Conservation (phyloP, 345 rosid species). For the Euphorbia tirucalli region DNA sequence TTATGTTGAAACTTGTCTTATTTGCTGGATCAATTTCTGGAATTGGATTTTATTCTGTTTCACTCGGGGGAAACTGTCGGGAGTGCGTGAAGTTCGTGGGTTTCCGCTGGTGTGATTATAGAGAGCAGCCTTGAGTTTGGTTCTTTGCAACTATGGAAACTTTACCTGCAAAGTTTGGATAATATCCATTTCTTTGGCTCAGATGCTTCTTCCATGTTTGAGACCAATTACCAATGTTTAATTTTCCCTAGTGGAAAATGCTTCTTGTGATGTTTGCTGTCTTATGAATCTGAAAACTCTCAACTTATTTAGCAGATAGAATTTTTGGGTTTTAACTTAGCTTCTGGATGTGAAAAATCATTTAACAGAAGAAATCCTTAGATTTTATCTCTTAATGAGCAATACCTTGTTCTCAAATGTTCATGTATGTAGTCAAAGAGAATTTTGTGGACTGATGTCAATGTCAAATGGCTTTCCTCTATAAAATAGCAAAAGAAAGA, state of each 20-base stretch:
- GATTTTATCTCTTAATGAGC: too few species aligned
- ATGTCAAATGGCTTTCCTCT: neutral
- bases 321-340: neutral
- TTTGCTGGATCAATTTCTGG: neutral
- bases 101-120: neutral
- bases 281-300: neutral
- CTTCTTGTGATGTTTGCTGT: neutral
- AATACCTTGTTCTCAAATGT: neutral
- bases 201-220: neutral
- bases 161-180: neutral
- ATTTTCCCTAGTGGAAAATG: neutral
- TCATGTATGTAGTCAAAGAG: neutral
- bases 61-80: neutral
- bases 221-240: constrained; percentile 3
- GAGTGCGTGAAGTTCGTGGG: neutral
- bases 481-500: neutral
- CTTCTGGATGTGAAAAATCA: too few species aligned
- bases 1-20: neutral
- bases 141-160: neutral
- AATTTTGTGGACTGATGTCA: neutral
- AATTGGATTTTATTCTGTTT: neutral
- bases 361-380: too few species aligned
- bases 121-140: neutral
- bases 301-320: neutral
- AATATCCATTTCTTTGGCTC: neutral